Evolutionary conservation across 257 asterid genomes (phyloP).

Genomic region (Fraxinus cuspidata): DNA sequence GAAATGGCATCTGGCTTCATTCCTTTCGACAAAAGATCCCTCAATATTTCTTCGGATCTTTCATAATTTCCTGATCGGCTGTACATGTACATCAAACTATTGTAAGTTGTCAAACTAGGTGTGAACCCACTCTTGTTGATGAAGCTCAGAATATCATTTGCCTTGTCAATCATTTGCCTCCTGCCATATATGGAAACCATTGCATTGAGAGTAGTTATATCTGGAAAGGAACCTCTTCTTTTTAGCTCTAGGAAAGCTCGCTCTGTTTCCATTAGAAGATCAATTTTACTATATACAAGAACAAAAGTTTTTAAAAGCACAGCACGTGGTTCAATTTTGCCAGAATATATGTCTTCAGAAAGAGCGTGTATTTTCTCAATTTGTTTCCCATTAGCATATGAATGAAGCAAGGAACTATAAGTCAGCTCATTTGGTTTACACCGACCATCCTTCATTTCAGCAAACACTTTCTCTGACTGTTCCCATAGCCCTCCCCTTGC

Average conservation of each 20-base stretch:
- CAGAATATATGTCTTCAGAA: constrained; percentile 64
- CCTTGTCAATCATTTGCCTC: constrained; percentile 66
- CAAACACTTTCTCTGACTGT: constrained; percentile 80
- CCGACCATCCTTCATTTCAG: constrained; percentile 65
- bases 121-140: constrained; percentile 66
- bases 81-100: constrained; percentile 85
- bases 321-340: constrained; percentile 52
- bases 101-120: constrained; percentile 76
- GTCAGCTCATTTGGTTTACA: constrained; percentile 87
- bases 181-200: constrained; percentile 89
- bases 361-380: constrained; percentile 59
- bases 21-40: constrained; percentile 60
- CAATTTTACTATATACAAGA: constrained; percentile 78
- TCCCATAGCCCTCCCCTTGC: constrained; percentile 92
- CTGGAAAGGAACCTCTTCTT: constrained; percentile 59
- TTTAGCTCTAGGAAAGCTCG: constrained; percentile 65
- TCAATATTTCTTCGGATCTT: constrained; percentile 70
- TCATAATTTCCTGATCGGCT: constrained; percentile 68
- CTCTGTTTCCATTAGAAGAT: constrained; percentile 73
- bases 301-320: constrained; percentile 80
- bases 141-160: constrained; percentile 58
- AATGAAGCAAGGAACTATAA: constrained; percentile 87
- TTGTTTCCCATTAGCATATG: constrained; percentile 85
- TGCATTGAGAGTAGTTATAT: constrained; percentile 69
- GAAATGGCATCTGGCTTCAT: constrained; percentile 76